Evolutionary conservation across 2,329 filamentous ascomycete species (phyloP).

Genomic region (Lecanoromycetidae sp.): DNA sequence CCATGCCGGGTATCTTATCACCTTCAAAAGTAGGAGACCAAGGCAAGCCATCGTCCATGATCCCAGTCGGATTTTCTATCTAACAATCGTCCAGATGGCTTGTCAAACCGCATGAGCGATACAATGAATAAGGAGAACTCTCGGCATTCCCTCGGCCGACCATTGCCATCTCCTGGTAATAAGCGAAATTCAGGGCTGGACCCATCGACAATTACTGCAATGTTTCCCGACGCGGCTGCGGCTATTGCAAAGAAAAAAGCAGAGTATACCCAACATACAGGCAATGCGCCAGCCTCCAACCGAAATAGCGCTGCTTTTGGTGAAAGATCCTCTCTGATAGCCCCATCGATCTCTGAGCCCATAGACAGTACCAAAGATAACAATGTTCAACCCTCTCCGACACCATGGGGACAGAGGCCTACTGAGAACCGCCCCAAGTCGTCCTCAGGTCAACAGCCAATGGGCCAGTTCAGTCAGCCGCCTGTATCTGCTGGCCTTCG

Average conservation of each 20-base stretch:
- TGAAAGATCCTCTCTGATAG: slow-evolving; percentile 59
- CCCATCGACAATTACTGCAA: slow-evolving; percentile 85
- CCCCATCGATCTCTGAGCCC: slow-evolving; percentile 61
- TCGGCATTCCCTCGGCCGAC: slow-evolving; percentile 73
- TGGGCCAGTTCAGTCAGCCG: slow-evolving; percentile 91
- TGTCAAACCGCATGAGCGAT: slow-evolving; percentile 91
- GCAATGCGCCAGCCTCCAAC: slow-evolving; percentile 78
- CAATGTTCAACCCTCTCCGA: slow-evolving; percentile 54
- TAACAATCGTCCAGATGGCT: slow-evolving; percentile 55
- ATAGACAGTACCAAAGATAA: slow-evolving; percentile 50
- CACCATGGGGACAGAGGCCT: slow-evolving; percentile 60
- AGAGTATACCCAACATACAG: slow-evolving; percentile 91
- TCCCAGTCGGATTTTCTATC: background rate
- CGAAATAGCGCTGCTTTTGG: slow-evolving; percentile 78
- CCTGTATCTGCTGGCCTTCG: slow-evolving; percentile 64
- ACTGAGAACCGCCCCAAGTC: slow-evolving; percentile 58
- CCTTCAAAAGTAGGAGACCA: slow-evolving; percentile 90
- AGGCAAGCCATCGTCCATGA: slow-evolving; percentile 42
- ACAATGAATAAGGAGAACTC: slow-evolving; percentile 92
- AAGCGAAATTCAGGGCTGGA: slow-evolving; percentile 96
- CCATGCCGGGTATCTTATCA: slow-evolving; percentile 89
- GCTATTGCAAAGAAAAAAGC: slow-evolving; percentile 98
- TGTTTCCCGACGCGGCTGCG: slow-evolving; percentile 96
- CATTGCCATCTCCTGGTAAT: slow-evolving; percentile 60
- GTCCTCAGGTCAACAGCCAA: slow-evolving; percentile 63